Evolutionary conservation across 2,329 filamentous ascomycete species (phyloP).

Genomic region (Xylariaceae sp.): DNA sequence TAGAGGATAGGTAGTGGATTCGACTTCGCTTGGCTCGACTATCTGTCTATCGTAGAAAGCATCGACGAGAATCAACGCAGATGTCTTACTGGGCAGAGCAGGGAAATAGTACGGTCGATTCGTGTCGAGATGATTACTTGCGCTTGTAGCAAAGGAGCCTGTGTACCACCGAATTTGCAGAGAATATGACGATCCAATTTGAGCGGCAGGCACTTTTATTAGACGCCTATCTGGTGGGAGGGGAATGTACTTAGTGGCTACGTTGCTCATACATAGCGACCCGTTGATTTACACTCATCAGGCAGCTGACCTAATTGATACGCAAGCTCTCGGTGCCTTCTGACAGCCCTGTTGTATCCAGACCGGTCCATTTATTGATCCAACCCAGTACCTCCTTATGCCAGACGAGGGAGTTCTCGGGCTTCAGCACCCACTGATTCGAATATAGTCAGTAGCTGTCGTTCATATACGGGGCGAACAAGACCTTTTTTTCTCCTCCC

Average conservation of each 20-base stretch:
- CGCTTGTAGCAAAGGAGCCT: neutral
- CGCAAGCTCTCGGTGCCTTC: constrained; percentile 25
- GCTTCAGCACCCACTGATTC: constrained; percentile 83
- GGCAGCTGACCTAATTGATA: constrained; percentile 16
- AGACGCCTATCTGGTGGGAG: neutral
- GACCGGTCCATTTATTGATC: constrained; percentile 65
- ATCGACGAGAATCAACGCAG: neutral
- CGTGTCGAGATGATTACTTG: neutral
- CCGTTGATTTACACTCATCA: neutral
- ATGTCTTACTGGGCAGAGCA: no score
- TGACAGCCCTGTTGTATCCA: constrained; percentile 38
- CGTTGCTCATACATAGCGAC: neutral
- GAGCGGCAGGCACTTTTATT: neutral
- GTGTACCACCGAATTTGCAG: neutral
- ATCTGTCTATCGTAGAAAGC: neutral
- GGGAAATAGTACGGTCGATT: neutral
- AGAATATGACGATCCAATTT: neutral
- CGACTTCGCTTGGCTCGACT: neutral
- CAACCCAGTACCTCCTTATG: constrained; percentile 82
- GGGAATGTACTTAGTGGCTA: neutral
- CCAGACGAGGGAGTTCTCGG: constrained; percentile 90
- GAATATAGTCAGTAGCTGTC: constrained; percentile 63
- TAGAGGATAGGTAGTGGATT: neutral
- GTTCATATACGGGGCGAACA: neutral
- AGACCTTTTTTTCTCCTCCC: neutral